These are phyloP conservation scores for Trichosporon faecale DNA, from an alignment of 1,284 basidiomycete genomes.

Conservation along the genomic window DNA sequence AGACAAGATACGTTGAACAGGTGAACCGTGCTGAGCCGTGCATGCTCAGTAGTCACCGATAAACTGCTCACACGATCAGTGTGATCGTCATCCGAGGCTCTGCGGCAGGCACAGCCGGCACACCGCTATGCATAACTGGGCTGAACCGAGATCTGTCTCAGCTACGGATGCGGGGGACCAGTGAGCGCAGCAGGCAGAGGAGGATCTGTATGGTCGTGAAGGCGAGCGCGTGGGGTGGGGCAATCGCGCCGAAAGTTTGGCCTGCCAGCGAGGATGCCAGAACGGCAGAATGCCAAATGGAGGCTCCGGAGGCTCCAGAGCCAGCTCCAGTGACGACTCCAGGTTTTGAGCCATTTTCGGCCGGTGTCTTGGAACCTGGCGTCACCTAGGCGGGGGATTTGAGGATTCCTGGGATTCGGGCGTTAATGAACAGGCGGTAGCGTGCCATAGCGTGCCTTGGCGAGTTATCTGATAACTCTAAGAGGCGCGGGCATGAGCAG, in stretches of 20 bases:
- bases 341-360: not conserved
- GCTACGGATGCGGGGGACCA: not conserved
- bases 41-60: not conserved
- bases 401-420: not conserved
- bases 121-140: not conserved
- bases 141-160: not conserved
- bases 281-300: not conserved
- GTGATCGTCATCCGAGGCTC: not conserved
- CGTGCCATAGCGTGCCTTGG: slow-evolving; percentile 3
- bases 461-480: slow-evolving; percentile 1
- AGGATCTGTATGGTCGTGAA: not conserved
- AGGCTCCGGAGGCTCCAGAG: not conserved
- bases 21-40: not conserved
- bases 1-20: not conserved
- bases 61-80: not conserved
- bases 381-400: not conserved
- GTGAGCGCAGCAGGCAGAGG: not conserved
- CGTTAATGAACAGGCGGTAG: not conserved
- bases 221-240: not conserved
- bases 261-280: not conserved
- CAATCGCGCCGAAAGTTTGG: not conserved
- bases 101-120: too few relatives aligned
- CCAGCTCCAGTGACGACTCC: not conserved
- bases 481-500: not conserved
- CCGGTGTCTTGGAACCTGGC: not conserved